Evolutionary conservation across 2,329 filamentous ascomycete genomes (phyloP), one percentile per base, ranked within the genome.

Genomic region (Sclerotinia subarctica): DNA sequence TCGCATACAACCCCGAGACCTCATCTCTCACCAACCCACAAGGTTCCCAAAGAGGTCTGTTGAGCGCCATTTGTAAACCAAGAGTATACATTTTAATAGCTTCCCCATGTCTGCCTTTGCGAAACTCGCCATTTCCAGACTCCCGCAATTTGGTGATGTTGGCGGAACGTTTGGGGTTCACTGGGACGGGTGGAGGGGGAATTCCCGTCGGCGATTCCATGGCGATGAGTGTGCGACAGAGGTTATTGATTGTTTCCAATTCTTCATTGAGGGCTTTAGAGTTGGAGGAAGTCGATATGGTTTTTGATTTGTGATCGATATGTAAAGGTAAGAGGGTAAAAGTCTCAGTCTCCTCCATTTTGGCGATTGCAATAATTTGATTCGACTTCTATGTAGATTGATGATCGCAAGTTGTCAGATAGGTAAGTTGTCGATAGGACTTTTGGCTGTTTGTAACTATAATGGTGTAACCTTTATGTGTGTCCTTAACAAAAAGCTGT

Each of bases 131-230:
- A 82, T 97, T 97, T 75, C 93, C 94, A 68, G 86, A 86, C 78
- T 98, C 95, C 78, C 93, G 92, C 73, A 98, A 88, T 82, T 98
- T 98, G 80, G 84, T 87, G 80, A 99, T 91, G 77, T 94, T 88
- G 47, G 92, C 93, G 72, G 86, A 89, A 76, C 94, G 92, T 82
- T 97, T 97, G 64, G 93, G 94, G 83, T 97, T 96, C 70, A 97
- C 90, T 69, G 94, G 94, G 53, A 96, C 85, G 0, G 95, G 95
- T 0, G 94, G 91, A 6, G 94, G 93, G 0, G 94, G 94, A 69
- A 86, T 42, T 17, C 38, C 38, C 13, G 15, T 84, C 7, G 90
- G 86, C 42, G 82, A 79, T 56, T 87, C 84, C 73, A 93, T 86
- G 67, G 80, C 80, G 74, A 95, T 83, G 70, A 98, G 86, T 54